phyloP scores from a whole-genome alignment of 2,329 filamentous ascomycete species.

The Aspergillus oerlinghausenensis region DNA sequence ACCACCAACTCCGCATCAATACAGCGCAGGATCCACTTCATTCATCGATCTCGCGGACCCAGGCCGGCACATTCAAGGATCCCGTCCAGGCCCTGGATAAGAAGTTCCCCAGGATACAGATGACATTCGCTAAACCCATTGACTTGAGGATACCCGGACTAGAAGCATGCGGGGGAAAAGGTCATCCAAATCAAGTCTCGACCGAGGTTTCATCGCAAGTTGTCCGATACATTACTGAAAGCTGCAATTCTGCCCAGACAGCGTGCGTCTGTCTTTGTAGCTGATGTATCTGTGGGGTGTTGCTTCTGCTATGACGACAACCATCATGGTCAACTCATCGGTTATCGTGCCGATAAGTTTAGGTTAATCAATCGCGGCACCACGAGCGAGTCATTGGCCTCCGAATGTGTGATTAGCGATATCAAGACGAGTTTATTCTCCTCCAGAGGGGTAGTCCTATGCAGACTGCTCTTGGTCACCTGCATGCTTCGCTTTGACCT shows the following conservation, averaged over 20 bases:
- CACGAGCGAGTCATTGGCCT: neutral
- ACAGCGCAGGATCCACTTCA: slow-evolving; percentile 52
- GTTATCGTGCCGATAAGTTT: neutral
- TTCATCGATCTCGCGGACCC: slow-evolving; percentile 54
- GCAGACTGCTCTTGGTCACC: neutral
- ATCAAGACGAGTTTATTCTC: neutral
- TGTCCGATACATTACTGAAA: no score
- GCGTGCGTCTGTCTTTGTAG: neutral
- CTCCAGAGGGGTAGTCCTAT: no score
- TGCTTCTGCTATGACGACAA: no score
- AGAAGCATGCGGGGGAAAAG: no score
- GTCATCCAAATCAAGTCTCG: no score
- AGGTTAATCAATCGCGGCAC: neutral
- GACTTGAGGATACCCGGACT: no score
- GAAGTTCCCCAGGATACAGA: slow-evolving; percentile 45
- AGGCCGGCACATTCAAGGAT: slow-evolving; percentile 49
- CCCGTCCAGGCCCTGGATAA: slow-evolving; percentile 46
- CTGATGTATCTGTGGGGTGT: neutral
- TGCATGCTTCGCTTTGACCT: neutral
- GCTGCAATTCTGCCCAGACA: no score
- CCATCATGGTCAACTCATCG: neutral
- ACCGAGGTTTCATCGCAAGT: no score
- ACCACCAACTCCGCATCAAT: slow-evolving; percentile 37
- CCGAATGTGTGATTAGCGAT: neutral
- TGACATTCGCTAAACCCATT: slow-evolving; percentile 36